These are phyloP conservation scores for Neurospora sp. DNA, from an alignment of 495 filamentous ascomycete species.

Conservation along the genomic window DNA sequence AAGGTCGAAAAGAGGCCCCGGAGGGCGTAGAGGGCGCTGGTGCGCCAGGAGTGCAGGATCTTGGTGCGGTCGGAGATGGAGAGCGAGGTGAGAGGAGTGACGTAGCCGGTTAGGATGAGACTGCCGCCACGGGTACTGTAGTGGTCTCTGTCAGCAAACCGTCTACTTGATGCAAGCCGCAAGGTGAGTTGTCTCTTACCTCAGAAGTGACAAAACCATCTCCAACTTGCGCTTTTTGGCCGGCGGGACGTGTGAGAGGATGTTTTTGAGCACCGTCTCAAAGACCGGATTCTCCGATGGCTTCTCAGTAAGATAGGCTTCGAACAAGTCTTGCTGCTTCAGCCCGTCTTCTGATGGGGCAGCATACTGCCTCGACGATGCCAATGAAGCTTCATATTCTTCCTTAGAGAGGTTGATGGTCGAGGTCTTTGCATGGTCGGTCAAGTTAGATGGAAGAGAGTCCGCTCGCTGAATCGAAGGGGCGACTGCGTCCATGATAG, in stretches of 20 bases:
- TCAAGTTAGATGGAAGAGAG: background rate
- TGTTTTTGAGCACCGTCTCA: conserved; percentile 12
- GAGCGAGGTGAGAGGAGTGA: conserved; percentile 52
- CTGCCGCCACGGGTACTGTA: conserved; percentile 57
- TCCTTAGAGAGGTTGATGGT: conserved; percentile 3
- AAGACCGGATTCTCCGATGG: conserved; percentile 21
- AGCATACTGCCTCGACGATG: conserved; percentile 1
- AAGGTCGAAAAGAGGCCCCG: conserved; percentile 48
- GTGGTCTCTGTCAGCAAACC: conserved; percentile 6
- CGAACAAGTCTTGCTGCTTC: conserved; percentile 11
- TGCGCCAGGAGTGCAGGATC: conserved; percentile 49
- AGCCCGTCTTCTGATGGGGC: conserved; percentile 5
- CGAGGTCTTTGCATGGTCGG: background rate
- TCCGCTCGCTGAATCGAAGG: conserved; percentile 7
- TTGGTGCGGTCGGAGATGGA: conserved; percentile 48
- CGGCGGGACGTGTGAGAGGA: conserved; percentile 16
- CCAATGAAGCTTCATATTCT: conserved; percentile 2
- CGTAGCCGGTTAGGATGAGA: conserved; percentile 54
- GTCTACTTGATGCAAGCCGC: background rate
- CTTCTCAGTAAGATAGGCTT: conserved; percentile 26
- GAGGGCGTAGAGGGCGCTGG: conserved; percentile 48
- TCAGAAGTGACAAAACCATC: conserved; percentile 19
- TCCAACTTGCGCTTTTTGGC: conserved; percentile 19
- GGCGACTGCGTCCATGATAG: conserved; percentile 12
- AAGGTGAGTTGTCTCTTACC: conserved; percentile 11